These are phyloP conservation scores for Fragosphaeria purpurea DNA, from an alignment of 2,329 filamentous ascomycete species.

Conservation along the genomic window DNA sequence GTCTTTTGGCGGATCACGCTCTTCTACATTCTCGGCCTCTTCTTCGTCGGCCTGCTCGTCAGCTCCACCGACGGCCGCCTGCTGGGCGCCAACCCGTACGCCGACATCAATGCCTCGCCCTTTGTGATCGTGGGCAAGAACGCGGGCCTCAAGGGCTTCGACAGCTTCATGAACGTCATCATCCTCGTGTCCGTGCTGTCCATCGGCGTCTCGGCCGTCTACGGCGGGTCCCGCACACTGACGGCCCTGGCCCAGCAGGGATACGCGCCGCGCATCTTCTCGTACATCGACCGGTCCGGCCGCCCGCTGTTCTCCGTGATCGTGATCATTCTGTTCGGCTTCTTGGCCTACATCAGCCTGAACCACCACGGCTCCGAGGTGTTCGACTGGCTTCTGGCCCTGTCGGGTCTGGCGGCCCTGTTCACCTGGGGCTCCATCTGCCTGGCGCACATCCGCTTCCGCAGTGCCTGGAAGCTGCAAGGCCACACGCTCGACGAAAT, in stretches of 20 bases:
- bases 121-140: conserved; percentile 49
- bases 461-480: conserved; percentile 49
- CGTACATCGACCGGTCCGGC: conserved; percentile 47
- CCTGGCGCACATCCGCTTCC: conserved; percentile 59
- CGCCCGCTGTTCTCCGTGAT: conserved; percentile 43
- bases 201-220: conserved; percentile 49
- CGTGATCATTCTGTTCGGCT: conserved; percentile 36
- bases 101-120: conserved; percentile 37
- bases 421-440: conserved; percentile 64
- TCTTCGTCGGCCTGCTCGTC: conserved; percentile 42
- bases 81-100: conserved; percentile 35
- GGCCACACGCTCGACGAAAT: conserved; percentile 58
- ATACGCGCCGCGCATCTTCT: conserved; percentile 46
- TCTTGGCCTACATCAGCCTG: conserved; percentile 40
- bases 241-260: conserved; percentile 49
- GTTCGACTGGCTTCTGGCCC: conserved; percentile 56
- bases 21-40: conserved; percentile 44
- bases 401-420: conserved; percentile 54
- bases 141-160: conserved; percentile 40
- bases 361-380: conserved; percentile 35
- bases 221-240: conserved; percentile 49
- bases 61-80: conserved; percentile 35
- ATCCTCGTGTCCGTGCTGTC: conserved; percentile 50
- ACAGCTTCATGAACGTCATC: conserved; percentile 49
- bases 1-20: conserved; percentile 51